These are phyloP conservation scores for Ichthyophonus hoferi DNA, from an alignment of 208 protist species.

Conservation along the genomic window DNA sequence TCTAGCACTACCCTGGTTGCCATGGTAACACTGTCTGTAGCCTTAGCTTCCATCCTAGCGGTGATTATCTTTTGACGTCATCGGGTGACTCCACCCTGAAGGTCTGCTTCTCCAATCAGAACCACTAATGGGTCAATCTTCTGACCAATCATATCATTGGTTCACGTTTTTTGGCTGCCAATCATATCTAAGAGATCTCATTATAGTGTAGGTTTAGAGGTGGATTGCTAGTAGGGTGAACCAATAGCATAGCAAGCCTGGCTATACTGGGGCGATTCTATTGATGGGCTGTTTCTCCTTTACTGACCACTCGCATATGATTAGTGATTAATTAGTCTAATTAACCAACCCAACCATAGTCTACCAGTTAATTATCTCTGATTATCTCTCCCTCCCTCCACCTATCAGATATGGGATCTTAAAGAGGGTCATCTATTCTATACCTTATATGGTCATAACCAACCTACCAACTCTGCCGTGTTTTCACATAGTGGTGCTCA, in stretches of 20 bases:
- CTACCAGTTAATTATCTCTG: neutral
- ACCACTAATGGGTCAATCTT: neutral
- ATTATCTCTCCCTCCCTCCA: neutral
- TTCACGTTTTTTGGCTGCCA: no score
- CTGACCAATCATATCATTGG: neutral
- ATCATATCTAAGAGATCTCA: no score
- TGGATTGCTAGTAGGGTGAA: no score
- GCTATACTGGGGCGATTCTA: no score
- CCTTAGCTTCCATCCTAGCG: conserved; percentile 63
- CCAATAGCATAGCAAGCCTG: no score
- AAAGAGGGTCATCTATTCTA: conserved; percentile 69
- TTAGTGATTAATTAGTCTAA: no score
- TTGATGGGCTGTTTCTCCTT: no score
- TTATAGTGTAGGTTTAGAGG: no score
- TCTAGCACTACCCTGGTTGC: conserved; percentile 65
- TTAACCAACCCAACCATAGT: no score
- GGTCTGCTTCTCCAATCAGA: neutral
- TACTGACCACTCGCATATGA: no score
- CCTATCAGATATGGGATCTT: conserved; percentile 65
- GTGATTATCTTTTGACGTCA: conserved; percentile 62
- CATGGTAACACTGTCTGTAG: conserved; percentile 58
- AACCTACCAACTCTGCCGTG: conserved; percentile 28
- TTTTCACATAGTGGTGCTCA: conserved; percentile 59
- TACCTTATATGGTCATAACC: conserved; percentile 67
- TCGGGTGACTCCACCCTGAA: conserved; percentile 61